Conservation (phyloP, 148 eudicot genomes). For the Persicaria maculosa region DNA sequence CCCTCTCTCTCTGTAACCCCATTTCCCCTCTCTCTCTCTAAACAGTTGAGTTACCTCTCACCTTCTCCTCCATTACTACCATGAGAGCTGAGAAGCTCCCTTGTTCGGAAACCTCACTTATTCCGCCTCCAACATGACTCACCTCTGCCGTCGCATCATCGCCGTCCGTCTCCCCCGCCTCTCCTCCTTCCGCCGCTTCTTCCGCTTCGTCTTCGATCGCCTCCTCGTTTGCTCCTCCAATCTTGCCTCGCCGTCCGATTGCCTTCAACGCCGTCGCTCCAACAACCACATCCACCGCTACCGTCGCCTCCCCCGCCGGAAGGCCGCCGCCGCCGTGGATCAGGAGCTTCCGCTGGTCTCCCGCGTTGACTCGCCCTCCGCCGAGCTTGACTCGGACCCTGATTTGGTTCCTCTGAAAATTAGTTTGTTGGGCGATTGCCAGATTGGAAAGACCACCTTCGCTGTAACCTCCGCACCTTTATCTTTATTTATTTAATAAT, state of each 20-base stretch:
- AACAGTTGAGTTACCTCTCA: too few species aligned
- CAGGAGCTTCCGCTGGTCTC: slow-evolving; percentile 17
- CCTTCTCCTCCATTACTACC: too few species aligned
- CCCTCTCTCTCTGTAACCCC: too few species aligned
- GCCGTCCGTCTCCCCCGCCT: slow-evolving; percentile 25
- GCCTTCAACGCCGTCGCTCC: not conserved
- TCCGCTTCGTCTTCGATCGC: slow-evolving; percentile 51
- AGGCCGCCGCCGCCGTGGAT: slow-evolving; percentile 7
- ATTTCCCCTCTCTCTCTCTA: too few species aligned
- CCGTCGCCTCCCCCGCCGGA: not conserved
- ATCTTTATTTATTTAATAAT: not conserved
- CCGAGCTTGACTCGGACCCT: slow-evolving; percentile 57
- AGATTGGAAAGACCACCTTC: slow-evolving; percentile 76
- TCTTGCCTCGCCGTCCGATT: slow-evolving; percentile 5
- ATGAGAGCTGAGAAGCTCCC: not conserved
- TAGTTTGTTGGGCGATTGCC: slow-evolving; percentile 64
- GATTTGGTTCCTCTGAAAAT: slow-evolving; percentile 71
- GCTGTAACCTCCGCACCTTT: slow-evolving; percentile 34
- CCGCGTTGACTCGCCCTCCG: slow-evolving; percentile 10
- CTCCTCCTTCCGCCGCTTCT: slow-evolving; percentile 32
- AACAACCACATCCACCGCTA: slow-evolving; percentile 17
- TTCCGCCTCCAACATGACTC: slow-evolving; percentile 57
- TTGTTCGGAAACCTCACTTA: slow-evolving; percentile 26
- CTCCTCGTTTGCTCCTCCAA: slow-evolving; percentile 34
- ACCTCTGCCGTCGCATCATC: slow-evolving; percentile 48